A percentile compares a stretch with the other conserved stretches of the same genome.
Conservation (phyloP, 73 alveolate species). For the Strombidium stylifer region DNA sequence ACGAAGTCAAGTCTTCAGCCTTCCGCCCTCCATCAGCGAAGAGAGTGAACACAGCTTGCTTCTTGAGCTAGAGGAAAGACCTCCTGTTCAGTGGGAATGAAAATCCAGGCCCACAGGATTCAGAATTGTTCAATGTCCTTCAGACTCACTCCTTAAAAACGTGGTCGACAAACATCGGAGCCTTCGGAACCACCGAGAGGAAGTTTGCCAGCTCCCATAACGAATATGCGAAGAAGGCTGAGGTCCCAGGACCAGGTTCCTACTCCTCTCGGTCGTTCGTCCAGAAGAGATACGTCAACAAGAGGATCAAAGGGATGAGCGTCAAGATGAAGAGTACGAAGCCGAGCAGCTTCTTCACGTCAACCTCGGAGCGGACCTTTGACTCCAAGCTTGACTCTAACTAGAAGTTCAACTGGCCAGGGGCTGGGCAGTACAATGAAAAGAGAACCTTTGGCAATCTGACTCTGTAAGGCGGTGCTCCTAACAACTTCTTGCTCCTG, state of each 20-base stretch:
- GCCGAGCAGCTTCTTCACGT: no score
- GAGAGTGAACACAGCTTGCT: conserved; percentile 27
- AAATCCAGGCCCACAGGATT: conserved; percentile 20
- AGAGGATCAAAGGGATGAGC: conserved; percentile 23
- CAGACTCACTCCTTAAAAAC: neutral
- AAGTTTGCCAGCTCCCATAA: neutral
- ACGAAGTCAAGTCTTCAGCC: no score
- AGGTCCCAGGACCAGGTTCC: conserved; percentile 17
- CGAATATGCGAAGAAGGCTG: no score
- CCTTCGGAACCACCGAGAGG: conserved; percentile 41
- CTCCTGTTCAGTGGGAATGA: conserved; percentile 27
- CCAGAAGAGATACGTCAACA: neutral
- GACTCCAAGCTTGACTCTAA: neutral
- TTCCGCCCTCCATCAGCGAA: neutral
- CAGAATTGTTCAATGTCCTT: neutral
- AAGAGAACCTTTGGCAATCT: neutral
- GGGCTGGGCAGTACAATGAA: conserved; percentile 15
- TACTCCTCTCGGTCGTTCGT: neutral
- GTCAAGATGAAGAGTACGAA: conserved; percentile 14
- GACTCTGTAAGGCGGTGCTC: conserved; percentile 61
- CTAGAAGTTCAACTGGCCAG: conserved; percentile 10
- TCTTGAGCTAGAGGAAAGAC: conserved; percentile 21
- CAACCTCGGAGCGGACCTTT: conserved; percentile 5
- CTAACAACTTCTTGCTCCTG: conserved; percentile 50
- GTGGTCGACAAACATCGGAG: conserved; percentile 34